Conservation (phyloP, 1,139 yeast genomes). For the Suzukiozyma palmioleophila region DNA sequence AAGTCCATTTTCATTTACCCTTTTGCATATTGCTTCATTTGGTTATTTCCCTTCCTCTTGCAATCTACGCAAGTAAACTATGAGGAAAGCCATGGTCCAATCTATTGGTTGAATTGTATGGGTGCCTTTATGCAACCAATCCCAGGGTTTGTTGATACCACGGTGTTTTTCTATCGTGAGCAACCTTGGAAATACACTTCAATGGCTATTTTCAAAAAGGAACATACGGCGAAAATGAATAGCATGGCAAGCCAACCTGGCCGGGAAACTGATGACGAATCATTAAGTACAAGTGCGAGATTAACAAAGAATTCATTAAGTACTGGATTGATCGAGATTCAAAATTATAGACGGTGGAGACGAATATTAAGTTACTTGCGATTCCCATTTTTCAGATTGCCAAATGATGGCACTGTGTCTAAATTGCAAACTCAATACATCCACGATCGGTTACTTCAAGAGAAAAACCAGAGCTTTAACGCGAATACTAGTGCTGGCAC, state of each 20-base stretch:
- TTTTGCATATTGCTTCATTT: conserved; percentile 67
- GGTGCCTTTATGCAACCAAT: conserved; percentile 79
- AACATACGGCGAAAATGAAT: conserved; percentile 29
- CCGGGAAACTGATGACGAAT: conserved; percentile 15
- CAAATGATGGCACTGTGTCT: conserved; percentile 31
- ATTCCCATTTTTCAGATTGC: conserved; percentile 43
- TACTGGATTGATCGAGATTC: conserved; percentile 21
- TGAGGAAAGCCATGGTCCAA: conserved; percentile 46
- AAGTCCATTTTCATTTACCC: conserved; percentile 82
- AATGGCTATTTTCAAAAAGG: conserved; percentile 36
- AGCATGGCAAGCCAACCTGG: conserved; percentile 10
- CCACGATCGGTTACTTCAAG: conserved; percentile 11
- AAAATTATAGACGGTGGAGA: conserved; percentile 33
- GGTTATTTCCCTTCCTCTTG: conserved; percentile 79
- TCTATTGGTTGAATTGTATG: conserved; percentile 61
- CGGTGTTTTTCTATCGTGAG: conserved; percentile 74
- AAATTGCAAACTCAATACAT: conserved; percentile 24
- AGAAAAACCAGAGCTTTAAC: conserved; percentile 1
- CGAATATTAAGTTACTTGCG: conserved; percentile 25
- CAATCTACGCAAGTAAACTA: conserved; percentile 56
- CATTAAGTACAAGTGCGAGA: conserved; percentile 23
- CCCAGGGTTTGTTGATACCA: conserved; percentile 71
- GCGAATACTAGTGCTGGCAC: conserved; percentile 5
- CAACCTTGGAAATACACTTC: conserved; percentile 64
- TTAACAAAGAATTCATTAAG: conserved; percentile 23